Percentiles rank a stretch among this genome's conserved stretches.
Evolutionary conservation across 345 rosid genomes (phyloP).

Genomic region (Boechera divaricarpa): DNA sequence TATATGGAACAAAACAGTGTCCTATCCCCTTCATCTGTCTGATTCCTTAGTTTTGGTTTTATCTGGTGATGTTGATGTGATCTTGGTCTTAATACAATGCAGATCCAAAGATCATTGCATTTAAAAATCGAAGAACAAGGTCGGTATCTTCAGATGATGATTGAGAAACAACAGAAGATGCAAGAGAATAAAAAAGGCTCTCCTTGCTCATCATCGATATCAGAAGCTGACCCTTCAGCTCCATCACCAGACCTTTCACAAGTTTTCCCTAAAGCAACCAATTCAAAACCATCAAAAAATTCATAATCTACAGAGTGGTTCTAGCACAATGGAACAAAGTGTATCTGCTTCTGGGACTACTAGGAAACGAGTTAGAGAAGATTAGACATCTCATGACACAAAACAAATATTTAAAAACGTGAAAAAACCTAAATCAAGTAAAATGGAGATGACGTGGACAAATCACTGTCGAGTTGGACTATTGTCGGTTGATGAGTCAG

Average conservation of each 20-base stretch:
- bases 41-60: background rate
- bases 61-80: conserved; percentile 12
- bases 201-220: conserved; percentile 46
- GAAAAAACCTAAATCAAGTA: too few species aligned
- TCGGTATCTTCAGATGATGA: conserved; percentile 54
- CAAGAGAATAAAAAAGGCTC: conserved; percentile 43
- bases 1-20: conserved; percentile 6
- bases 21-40: conserved; percentile 5
- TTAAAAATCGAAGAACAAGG: conserved; percentile 46
- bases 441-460: conserved; percentile 25
- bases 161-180: conserved; percentile 68
- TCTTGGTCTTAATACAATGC: conserved; percentile 14
- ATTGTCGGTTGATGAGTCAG: conserved; percentile 38
- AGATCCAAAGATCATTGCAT: conserved; percentile 43
- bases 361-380: conserved; percentile 50
- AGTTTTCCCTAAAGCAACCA: conserved; percentile 29
- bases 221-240: conserved; percentile 40
- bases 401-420: too few species aligned
- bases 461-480: conserved; percentile 25
- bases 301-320: conserved; percentile 19
- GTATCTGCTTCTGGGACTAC: conserved; percentile 25
- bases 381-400: conserved; percentile 31
- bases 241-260: conserved; percentile 30
- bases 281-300: conserved; percentile 33
- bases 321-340: conserved; percentile 13